phyloP scores from a whole-genome alignment of 495 filamentous ascomycete genomes.

The Darksidea phi region DNA sequence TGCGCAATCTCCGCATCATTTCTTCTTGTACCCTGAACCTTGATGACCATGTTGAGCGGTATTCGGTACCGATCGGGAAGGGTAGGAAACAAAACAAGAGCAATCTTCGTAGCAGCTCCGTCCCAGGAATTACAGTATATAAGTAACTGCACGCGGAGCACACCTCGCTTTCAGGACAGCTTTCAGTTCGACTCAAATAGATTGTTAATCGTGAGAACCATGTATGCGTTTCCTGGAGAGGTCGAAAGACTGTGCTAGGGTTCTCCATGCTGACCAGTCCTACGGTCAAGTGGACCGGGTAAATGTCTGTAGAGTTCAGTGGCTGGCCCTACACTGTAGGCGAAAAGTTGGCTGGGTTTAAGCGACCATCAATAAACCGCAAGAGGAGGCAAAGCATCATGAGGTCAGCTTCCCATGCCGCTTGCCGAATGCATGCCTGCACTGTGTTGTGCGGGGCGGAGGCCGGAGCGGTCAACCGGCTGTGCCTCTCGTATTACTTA shows the following conservation, averaged over 20 bases:
- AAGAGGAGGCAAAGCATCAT: background rate
- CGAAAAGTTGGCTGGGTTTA: slow-evolving; percentile 13
- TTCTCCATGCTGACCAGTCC: slow-evolving; percentile 10
- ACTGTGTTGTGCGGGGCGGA: background rate
- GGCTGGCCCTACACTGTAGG: slow-evolving; percentile 1
- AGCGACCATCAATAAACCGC: background rate
- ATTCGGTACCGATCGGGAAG: background rate
- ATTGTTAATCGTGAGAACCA: slow-evolving; percentile 9
- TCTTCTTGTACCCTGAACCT: slow-evolving; percentile 4
- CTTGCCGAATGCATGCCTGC: background rate
- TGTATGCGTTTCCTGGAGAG: slow-evolving; percentile 7
- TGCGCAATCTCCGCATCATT: slow-evolving; percentile 20
- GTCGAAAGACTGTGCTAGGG: background rate
- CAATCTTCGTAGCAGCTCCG: background rate
- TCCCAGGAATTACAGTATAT: slow-evolving; percentile 1
- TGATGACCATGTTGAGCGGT: slow-evolving; percentile 11
- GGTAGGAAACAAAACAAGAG: slow-evolving; percentile 1
- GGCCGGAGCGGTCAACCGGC: slow-evolving; percentile 4
- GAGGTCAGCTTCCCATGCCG: background rate
- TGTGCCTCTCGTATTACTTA: slow-evolving; percentile 7
- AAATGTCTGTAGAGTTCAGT: slow-evolving; percentile 19
- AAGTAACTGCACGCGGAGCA: slow-evolving; percentile 2
- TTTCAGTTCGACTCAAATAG: background rate
- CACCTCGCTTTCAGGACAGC: background rate
- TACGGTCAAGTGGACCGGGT: slow-evolving; percentile 29